Conservation (phyloP, 2,329 filamentous ascomycete species). For the Aspergillus tamarii region DNA sequence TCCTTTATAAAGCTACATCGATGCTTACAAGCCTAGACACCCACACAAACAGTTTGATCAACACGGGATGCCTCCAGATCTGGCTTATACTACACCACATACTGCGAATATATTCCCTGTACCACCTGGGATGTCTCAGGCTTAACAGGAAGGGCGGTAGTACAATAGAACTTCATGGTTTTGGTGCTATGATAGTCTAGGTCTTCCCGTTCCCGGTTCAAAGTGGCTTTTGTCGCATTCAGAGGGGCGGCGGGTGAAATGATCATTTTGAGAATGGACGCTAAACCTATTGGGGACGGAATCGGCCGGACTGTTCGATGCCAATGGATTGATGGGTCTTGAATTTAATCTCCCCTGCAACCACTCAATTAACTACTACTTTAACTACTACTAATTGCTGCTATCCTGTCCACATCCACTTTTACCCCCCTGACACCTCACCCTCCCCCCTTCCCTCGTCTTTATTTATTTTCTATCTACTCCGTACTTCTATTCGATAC, state of each 20-base stretch:
- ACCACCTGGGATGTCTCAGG: neutral
- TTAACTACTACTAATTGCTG: neutral
- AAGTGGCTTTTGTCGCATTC: neutral
- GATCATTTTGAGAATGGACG: neutral
- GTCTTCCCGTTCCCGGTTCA: neutral
- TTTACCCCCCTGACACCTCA: neutral
- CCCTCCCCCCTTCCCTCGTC: neutral
- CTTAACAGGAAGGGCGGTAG: conserved; percentile 4
- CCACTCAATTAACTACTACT: neutral
- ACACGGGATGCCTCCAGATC: too few relatives aligned
- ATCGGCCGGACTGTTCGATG: neutral
- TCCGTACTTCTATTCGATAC: neutral
- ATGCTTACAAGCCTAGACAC: too few relatives aligned
- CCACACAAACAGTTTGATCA: too few relatives aligned
- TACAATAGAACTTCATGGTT: neutral
- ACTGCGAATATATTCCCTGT: too few relatives aligned
- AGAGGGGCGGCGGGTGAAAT: neutral
- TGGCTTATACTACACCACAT: too few relatives aligned
- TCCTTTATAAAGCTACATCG: too few relatives aligned
- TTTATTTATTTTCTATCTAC: neutral
- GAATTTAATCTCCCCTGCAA: neutral
- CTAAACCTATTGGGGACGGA: conserved; percentile 6
- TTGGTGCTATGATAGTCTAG: neutral
- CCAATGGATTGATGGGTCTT: neutral
- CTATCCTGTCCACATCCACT: neutral